Evolutionary conservation across 495 filamentous ascomycete genomes (phyloP).

Genomic region (Talaromyces thailandensis): DNA sequence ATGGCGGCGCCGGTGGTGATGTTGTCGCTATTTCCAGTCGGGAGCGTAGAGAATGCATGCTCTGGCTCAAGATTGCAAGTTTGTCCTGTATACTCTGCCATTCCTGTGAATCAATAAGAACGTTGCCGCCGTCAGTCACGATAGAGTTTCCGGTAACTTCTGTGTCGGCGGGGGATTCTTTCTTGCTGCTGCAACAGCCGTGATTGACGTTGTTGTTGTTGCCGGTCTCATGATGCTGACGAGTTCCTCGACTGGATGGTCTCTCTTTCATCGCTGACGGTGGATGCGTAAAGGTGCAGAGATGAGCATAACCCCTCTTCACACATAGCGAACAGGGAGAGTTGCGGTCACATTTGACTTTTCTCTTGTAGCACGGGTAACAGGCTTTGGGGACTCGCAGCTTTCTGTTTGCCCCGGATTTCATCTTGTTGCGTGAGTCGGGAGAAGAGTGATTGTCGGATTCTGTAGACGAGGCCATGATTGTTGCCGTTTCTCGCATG

Average conservation of each 20-base stretch:
- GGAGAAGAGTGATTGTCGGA: not conserved
- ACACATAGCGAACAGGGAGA: constrained; percentile 65
- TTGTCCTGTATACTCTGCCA: constrained; percentile 37
- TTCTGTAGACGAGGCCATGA: constrained; percentile 1
- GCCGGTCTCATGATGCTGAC: constrained; percentile 7
- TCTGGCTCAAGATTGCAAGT: constrained; percentile 35
- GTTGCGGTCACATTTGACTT: constrained; percentile 69
- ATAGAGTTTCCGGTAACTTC: constrained; percentile 13
- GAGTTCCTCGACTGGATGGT: constrained; percentile 7
- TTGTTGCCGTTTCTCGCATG: not conserved
- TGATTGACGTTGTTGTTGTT: constrained; percentile 10
- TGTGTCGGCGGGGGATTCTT: constrained; percentile 16
- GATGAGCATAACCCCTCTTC: constrained; percentile 60
- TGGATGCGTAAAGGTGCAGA: constrained; percentile 67
- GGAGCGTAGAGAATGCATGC: constrained; percentile 29
- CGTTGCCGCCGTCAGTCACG: constrained; percentile 22
- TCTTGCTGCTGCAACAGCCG: constrained; percentile 9
- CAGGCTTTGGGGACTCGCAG: constrained; percentile 47
- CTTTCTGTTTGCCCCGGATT: constrained; percentile 3
- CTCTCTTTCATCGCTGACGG: constrained; percentile 41
- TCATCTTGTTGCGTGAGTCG: not conserved
- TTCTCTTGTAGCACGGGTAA: constrained; percentile 65
- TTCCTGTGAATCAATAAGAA: constrained; percentile 19
- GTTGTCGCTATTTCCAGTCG: constrained; percentile 22
- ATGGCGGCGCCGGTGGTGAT: not conserved